Evolutionary conservation across 139 green algal genomes (phyloP).

Genomic region (Yamagishiella unicocca): DNA sequence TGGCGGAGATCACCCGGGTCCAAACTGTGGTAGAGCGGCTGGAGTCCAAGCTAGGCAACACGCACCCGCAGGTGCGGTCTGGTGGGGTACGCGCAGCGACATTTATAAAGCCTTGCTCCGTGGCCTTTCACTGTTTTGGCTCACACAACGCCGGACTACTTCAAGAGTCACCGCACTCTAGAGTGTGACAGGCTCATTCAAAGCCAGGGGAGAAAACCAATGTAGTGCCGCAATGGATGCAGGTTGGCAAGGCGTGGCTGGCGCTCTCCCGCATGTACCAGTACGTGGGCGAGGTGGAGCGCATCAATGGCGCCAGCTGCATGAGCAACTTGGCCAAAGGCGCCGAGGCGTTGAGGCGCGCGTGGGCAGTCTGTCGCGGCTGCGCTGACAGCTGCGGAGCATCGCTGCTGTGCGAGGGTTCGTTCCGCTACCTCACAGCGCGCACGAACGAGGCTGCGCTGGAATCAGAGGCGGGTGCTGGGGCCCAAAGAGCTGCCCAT

Average conservation of each 20-base stretch:
- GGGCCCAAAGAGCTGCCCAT: neutral
- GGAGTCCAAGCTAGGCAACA: conserved; percentile 35
- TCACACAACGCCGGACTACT: too few species aligned
- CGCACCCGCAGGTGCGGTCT: conserved; percentile 44
- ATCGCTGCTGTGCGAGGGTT: neutral
- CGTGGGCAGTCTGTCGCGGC: conserved; percentile 34
- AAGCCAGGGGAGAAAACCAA: too few species aligned
- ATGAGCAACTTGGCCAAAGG: conserved; percentile 3
- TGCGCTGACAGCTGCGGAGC: neutral
- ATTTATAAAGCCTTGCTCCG: too few species aligned
- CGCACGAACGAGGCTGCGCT: neutral
- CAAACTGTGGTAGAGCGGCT: conserved; percentile 52
- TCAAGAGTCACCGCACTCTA: too few species aligned
- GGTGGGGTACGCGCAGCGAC: too few species aligned
- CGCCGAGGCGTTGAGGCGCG: conserved; percentile 38
- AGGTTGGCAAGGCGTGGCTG: conserved; percentile 60
- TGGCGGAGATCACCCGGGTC: conserved; percentile 44
- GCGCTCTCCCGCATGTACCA: conserved; percentile 57
- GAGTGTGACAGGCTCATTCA: too few species aligned
- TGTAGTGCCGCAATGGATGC: neutral
- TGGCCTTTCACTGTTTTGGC: too few species aligned
- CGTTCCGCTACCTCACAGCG: conserved; percentile 30
- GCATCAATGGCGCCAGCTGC: neutral
- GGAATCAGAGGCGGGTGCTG: neutral
- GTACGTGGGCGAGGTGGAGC: conserved; percentile 38